Evolutionary conservation across 2,329 filamentous ascomycete species (phyloP), one percentile per base, ranked within the genome.

Genomic region (Phialemonium atrogriseum): DNA sequence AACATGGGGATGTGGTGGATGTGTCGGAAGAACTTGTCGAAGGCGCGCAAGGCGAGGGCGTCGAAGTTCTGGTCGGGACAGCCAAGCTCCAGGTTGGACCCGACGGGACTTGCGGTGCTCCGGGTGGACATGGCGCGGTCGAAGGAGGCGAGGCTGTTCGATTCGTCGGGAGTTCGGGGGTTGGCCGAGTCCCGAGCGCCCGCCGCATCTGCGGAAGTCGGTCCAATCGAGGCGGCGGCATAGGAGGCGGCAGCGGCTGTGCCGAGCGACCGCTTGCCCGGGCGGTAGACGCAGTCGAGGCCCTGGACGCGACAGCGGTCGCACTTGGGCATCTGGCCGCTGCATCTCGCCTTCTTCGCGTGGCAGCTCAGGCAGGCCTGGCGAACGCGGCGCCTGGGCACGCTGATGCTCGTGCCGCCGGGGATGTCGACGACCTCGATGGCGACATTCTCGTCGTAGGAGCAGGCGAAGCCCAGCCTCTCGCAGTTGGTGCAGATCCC

Each of bases 1-100:
- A 70, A 71, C 42, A 70, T 68, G 26, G 71, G 68, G 31, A 75
- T 69, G 39, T 75, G 71, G 49, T 75, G 70, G 24, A 75, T 61
- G 44, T 74, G 66, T 24, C 66, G 65, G 48, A 75, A 75, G 52
- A 73, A 75, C 41, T 66, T 64, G 43, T 69, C 68, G 40, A 75
- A 71, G 5, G 68, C 69, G 23, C 62, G 62, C 30, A 63, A 56
- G 24, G 70, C 67, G 16, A 74, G 47, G 14, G 61, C 54, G 42
- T 73, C 67, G 40, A 68, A 54, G 27, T 56, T 55, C 38, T 64
- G 62, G 44, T 70, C 58, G 11, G 47, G 51, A 20, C 47, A 51
- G 16, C 49, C 40, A 39, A 38, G 49, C 44, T 40, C 36, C 36
- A 31, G 37, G 24, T 19, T 27, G 13, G 14, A 24, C 2, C 29